Conservation (phyloP, 495 filamentous ascomycete species). For the Penicillium alfredii region DNA sequence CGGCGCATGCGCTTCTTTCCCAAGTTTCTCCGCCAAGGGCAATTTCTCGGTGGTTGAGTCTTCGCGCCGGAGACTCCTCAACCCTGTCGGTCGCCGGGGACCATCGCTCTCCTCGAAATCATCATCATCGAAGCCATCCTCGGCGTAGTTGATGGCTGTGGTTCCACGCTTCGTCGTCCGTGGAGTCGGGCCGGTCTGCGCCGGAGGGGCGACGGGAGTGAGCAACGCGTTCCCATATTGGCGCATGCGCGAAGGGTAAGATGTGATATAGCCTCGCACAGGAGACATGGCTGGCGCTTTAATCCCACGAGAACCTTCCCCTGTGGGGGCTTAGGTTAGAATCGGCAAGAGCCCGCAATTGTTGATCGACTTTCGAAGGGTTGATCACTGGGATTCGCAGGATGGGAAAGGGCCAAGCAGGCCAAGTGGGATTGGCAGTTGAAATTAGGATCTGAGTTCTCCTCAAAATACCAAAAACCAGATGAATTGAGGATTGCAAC, state of each 20-base stretch:
- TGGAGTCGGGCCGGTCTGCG: slow-evolving; percentile 58
- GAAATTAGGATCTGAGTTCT: too few species aligned
- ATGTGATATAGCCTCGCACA: slow-evolving; percentile 83
- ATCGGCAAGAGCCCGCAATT: slow-evolving; percentile 14
- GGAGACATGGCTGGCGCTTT: slow-evolving; percentile 48
- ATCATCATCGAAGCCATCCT: slow-evolving; percentile 90
- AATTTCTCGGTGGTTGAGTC: slow-evolving; percentile 58
- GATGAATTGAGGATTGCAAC: too few species aligned
- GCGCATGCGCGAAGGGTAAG: slow-evolving; percentile 86
- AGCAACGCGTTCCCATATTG: slow-evolving; percentile 90
- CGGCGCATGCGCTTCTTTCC: slow-evolving; percentile 74
- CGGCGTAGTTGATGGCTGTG: slow-evolving; percentile 92
- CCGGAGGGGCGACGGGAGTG: slow-evolving; percentile 73
- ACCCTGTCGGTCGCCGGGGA: slow-evolving; percentile 72
- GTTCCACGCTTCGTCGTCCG: slow-evolving; percentile 96
- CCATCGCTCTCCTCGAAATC: slow-evolving; percentile 86
- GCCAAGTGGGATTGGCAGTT: too few species aligned
- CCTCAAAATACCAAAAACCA: too few species aligned
- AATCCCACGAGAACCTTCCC: slow-evolving; percentile 38
- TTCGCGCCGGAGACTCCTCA: slow-evolving; percentile 76
- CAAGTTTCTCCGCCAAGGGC: slow-evolving; percentile 65
- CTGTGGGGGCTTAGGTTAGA: slow-evolving; percentile 19
- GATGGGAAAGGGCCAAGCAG: slow-evolving; percentile 1
- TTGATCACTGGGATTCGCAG: slow-evolving; percentile 7
- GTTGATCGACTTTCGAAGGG: slow-evolving; percentile 17